Percentiles rank a stretch among this genome's conserved stretches.
Evolutionary conservation across 371 early-diverging fungal species (phyloP).

Genomic region (Mortierella sp.): DNA sequence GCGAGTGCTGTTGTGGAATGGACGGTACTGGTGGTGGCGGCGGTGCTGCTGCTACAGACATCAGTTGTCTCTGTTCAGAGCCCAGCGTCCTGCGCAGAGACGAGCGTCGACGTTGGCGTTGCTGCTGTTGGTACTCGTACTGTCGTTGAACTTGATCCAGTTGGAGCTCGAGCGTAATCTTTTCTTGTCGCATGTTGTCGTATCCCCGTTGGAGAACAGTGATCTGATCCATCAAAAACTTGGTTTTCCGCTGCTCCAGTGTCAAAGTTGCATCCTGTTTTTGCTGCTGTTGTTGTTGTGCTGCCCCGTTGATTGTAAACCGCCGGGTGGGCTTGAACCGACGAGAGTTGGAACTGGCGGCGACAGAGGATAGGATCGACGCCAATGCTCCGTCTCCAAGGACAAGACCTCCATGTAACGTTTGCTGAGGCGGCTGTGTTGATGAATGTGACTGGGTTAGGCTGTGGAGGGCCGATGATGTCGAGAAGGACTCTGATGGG

Average conservation of each 20-base stretch:
- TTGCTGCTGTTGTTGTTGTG: neutral
- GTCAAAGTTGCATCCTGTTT: slow-evolving; percentile 22
- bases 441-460: neutral
- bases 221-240: slow-evolving; percentile 49
- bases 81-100: slow-evolving; percentile 24
- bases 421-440: neutral
- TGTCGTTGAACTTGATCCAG: slow-evolving; percentile 40
- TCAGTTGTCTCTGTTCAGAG: slow-evolving; percentile 14
- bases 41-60: neutral
- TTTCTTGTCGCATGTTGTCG: slow-evolving; percentile 39
- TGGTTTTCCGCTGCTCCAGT: slow-evolving; percentile 33
- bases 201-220: slow-evolving; percentile 43
- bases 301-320: slow-evolving; percentile 34
- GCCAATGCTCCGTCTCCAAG: slow-evolving; percentile 26
- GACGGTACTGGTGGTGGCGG: neutral
- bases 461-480: slow-evolving; percentile 11
- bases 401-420: slow-evolving; percentile 7
- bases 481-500: neutral
- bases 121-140: slow-evolving; percentile 28
- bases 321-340: slow-evolving; percentile 34
- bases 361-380: slow-evolving; percentile 31
- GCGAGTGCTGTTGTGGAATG: slow-evolving; percentile 3
- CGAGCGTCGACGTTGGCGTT: slow-evolving; percentile 27
- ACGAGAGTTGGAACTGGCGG: slow-evolving; percentile 18
- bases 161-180: slow-evolving; percentile 40